Evolutionary conservation across 2,329 filamentous ascomycete species (phyloP), one percentile per base, ranked within the genome.

Genomic region (Hypoxylon sp.): DNA sequence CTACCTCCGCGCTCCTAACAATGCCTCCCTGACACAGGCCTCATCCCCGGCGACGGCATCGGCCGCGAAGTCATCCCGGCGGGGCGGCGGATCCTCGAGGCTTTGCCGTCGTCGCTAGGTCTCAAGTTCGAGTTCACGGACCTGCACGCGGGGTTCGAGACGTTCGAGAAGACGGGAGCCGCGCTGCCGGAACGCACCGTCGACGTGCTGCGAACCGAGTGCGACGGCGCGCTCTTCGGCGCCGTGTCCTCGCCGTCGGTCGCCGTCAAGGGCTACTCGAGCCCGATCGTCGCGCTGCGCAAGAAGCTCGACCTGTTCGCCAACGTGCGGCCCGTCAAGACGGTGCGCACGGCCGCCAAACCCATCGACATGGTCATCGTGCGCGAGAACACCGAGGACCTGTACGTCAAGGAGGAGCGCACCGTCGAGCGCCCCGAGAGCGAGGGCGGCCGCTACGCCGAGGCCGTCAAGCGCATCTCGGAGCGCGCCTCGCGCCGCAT

Each of bases 11-110:
- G 23, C 29, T 31, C 24, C 53, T 31, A 21, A 27, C 48, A 40
- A 43, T 47, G 38, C 38, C 48, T 47, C 43, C 13, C 21, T 11
- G n/a, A 35, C 27, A 9, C 66, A 96, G 93, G 93, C 75, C 90
- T 98, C 70, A 98, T 99, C 74, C 91, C 95, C 70, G 95, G 95
- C 73, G 95, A 99, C 79, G 95, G 95, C 78, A 99, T 99, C 79
- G 95, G 95, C 78, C 91, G 91, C 74, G 95, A 99, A 80, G 95
- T 99, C 75, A 98, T 99, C 77, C 95, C 95, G 66, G 90, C 95
- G 51, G 95, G 94, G 48, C 91, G 92, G 70, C 89, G 90, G 64
- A 82, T 98, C 68, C 90, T 99, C 72, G 94, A 99, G 81, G 90
- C 95, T 47, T 88, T 99, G 1, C 93, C 94, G 27, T 78, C 88